Evolutionary conservation across 495 filamentous ascomycete species (phyloP), one percentile per base, ranked within the genome.

Genomic region (Aspergillus sclerotiicarbonarius): DNA sequence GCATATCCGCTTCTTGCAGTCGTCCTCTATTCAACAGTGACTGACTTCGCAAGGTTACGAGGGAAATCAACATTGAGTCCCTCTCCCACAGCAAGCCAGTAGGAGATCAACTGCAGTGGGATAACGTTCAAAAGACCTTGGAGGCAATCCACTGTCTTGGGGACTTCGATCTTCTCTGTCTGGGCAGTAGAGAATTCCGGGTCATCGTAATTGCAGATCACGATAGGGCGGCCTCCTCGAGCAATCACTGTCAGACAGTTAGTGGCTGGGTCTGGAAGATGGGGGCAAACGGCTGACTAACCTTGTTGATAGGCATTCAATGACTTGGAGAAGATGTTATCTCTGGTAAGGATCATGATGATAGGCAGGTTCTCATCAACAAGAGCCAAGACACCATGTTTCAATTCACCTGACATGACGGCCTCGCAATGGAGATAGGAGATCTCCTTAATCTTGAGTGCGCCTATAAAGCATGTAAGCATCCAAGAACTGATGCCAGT

Each of bases 371-470:
- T 91, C 82, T 98, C 94, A 68, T 98, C 94, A 45, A 98, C 94
- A 57, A 98, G 82, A 47, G 94, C 94, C 67, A 98, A 80, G 54
- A 98, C 94, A 79, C 94, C 94, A 72, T 98, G 94, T 80, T 98
- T 98, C 62, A 98, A 77, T 77, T 98, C 94, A 70, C 94, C 94
- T 57, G 94, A 98, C 94, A 98, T 98, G 74, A 98, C 94, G 67
- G 94, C 94, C 79, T 98, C 94, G 73, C 94, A 98, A 73, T 98
- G 94, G 51, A 98, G 88, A 73, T 98, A 98, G 46, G 94, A 98
- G 63, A 98, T 98, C 78, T 98, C 94, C 84, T 98, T 98, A 71
- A 98, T 98, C 81, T 98, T 98, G 35, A 98, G 82, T 48, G 94
- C 94, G 71, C 84, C 83, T 86, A 53, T 51, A 48, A 57, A 9